Percentiles rank a stretch among this genome's conserved stretches.
phyloP scores from a whole-genome alignment of 495 filamentous ascomycete genomes.

The Penicillium chermesinum region DNA sequence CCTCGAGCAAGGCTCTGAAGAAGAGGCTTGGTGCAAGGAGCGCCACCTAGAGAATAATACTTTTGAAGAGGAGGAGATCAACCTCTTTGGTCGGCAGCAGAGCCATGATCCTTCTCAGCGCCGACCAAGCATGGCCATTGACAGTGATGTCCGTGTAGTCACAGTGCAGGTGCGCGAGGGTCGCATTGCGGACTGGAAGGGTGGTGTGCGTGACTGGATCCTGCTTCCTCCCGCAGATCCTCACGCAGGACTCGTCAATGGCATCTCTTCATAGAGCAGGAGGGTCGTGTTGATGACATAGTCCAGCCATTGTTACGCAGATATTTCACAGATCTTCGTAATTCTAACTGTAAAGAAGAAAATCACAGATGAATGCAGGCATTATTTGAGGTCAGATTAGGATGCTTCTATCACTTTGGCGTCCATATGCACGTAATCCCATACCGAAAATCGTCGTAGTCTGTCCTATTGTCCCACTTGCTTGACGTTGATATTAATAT shows the following conservation, averaged over 20 bases:
- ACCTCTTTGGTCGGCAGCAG: conserved; percentile 40
- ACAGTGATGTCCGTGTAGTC: conserved; percentile 67
- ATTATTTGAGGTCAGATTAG: no score
- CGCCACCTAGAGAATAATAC: conserved; percentile 89
- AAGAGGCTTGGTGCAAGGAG: conserved; percentile 75
- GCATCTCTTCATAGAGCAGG: conserved; percentile 21
- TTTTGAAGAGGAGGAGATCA: conserved; percentile 53
- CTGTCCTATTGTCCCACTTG: no score
- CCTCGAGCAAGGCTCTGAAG: conserved; percentile 63
- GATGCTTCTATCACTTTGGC: no score
- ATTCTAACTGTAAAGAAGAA: no score
- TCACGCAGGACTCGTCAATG: conserved; percentile 34
- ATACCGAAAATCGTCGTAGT: no score
- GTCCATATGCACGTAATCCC: no score
- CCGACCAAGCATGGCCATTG: conserved; percentile 54
- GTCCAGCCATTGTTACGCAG: no score
- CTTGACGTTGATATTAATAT: no score
- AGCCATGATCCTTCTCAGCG: conserved; percentile 19
- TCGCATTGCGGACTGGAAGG: conserved; percentile 78
- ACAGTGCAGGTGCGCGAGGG: conserved; percentile 70
- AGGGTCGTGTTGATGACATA: neutral
- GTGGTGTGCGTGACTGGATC: conserved; percentile 66
- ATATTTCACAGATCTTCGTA: no score
- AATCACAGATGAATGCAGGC: no score
- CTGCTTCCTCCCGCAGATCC: conserved; percentile 39